A percentile compares a stretch with the other conserved stretches of the same genome.
phyloP scores from a whole-genome alignment of 306 rosid species.

The Fragaria nilgerrensis region DNA sequence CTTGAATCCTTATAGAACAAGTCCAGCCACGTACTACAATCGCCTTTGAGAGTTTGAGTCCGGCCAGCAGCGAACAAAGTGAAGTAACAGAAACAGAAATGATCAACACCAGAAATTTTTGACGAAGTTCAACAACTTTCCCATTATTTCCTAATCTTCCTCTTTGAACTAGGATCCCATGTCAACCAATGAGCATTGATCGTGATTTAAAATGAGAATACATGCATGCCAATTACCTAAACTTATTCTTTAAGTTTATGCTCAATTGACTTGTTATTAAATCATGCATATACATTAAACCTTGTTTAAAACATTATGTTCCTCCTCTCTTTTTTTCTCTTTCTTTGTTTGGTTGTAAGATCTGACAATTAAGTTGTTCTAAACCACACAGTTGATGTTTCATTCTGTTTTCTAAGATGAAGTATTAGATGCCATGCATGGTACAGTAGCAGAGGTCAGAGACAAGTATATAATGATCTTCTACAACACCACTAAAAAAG shows the following conservation, averaged over 20 bases:
- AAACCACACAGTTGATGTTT: conserved; percentile 20
- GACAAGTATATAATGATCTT: conserved; percentile 27
- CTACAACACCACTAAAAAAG: conserved; percentile 37
- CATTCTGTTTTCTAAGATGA: conserved; percentile 14
- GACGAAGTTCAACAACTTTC: neutral
- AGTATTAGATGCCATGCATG: conserved; percentile 52
- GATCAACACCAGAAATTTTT: neutral
- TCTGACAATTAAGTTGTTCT: conserved; percentile 48
- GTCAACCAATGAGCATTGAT: neutral
- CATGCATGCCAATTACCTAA: neutral
- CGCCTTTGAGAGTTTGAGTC: neutral
- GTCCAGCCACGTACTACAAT: neutral
- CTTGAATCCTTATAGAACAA: neutral
- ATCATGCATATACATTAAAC: neutral
- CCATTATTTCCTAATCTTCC: neutral
- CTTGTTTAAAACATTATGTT: neutral
- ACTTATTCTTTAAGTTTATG: neutral
- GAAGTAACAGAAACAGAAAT: neutral
- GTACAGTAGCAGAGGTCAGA: conserved; percentile 13
- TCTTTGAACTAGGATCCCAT: neutral
- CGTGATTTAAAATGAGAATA: neutral
- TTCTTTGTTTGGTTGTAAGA: conserved; percentile 12
- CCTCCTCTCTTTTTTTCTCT: neutral
- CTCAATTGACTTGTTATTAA: neutral
- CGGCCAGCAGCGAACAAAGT: neutral